Percentiles rank a stretch among this genome's conserved stretches.
These are phyloP conservation scores for Cucurbita argyrosperma DNA, from an alignment of 306 rosid species.

Conservation along the genomic window DNA sequence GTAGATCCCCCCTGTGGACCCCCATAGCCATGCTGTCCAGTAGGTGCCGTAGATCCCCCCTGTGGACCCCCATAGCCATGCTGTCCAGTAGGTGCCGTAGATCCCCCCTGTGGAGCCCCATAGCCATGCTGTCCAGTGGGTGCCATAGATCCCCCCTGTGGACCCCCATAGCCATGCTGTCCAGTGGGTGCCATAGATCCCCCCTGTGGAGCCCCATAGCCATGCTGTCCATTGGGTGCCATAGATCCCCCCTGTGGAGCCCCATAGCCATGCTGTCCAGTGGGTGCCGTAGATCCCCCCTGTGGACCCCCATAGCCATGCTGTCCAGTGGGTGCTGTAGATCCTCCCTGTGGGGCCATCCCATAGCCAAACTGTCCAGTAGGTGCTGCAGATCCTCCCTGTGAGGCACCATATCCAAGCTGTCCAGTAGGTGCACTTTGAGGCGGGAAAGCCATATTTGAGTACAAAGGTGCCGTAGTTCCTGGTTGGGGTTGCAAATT, in stretches of 20 bases:
- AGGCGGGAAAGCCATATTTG: constrained; percentile 22
- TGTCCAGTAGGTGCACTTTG: constrained; percentile 23
- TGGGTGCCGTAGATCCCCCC: constrained; percentile 4
- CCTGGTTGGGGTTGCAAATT: constrained; percentile 43
- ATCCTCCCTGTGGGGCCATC: constrained; percentile 11
- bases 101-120: constrained; percentile 17
- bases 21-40: constrained; percentile 40
- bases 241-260: constrained; percentile 9
- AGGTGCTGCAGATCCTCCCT: background rate
- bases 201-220: constrained; percentile 18
- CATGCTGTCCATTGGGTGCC: background rate
- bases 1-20: constrained; percentile 10
- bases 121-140: constrained; percentile 2
- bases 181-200: background rate
- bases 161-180: background rate
- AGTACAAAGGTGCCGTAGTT: constrained; percentile 16
- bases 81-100: constrained; percentile 9
- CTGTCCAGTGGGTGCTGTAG: constrained; percentile 11
- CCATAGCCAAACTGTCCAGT: constrained; percentile 15
- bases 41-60: constrained; percentile 4
- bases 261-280: constrained; percentile 40
- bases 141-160: background rate
- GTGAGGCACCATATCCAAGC: background rate
- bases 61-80: constrained; percentile 22
- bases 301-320: constrained; percentile 22